Evolutionary conservation across 345 rosid species (phyloP).

Genomic region (Litchi chinensis): DNA sequence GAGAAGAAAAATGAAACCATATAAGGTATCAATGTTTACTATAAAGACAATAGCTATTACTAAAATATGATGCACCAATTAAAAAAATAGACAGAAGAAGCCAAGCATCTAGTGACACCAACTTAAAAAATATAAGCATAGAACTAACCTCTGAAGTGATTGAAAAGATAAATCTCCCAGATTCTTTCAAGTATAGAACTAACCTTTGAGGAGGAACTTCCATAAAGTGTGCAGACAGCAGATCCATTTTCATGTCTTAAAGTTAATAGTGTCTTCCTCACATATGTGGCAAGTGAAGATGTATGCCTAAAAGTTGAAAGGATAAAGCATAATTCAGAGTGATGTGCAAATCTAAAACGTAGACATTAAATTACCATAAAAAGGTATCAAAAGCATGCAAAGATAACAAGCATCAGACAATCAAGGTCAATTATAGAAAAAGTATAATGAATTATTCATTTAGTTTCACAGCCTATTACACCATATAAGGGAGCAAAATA

Average conservation of each 20-base stretch:
- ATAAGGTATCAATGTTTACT: background rate
- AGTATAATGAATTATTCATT: background rate
- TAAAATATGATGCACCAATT: background rate
- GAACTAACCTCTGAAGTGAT: background rate
- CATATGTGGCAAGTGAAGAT: slow-evolving; percentile 59
- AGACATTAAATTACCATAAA: background rate
- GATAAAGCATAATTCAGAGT: background rate
- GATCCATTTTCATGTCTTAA: slow-evolving; percentile 71
- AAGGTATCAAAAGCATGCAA: background rate
- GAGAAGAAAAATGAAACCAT: background rate
- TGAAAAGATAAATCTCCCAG: background rate
- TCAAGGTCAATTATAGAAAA: background rate
- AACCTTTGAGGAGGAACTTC: slow-evolving; percentile 54
- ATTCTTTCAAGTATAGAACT: slow-evolving; percentile 18
- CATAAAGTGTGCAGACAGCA: slow-evolving; percentile 66
- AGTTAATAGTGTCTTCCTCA: slow-evolving; percentile 62
- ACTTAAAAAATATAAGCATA: background rate
- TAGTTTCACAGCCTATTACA: background rate
- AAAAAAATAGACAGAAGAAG: background rate
- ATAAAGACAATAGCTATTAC: background rate
- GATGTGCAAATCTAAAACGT: background rate
- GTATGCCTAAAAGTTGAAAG: slow-evolving; percentile 58
- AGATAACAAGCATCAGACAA: background rate
- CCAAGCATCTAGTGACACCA: background rate
- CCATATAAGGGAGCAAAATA: background rate